Base-by-base conservation (phyloP, 176 grass and related monocot genomes). In the Canna indica region DNA sequence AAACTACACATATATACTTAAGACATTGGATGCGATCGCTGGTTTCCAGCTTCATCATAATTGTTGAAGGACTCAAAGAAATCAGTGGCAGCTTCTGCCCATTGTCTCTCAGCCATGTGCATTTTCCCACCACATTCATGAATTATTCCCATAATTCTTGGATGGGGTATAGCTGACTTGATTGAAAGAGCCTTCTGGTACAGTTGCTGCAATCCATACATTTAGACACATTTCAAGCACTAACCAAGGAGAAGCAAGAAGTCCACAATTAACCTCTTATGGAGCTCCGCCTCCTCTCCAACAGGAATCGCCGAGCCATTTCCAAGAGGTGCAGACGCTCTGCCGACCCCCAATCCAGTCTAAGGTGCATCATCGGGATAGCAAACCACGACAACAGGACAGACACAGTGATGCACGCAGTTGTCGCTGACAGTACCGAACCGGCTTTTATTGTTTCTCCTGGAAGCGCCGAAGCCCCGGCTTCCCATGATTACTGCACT, bases 51-150 rank as follows among this genome's bases (percentile, higher is more conserved):
- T 90, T 97, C 89, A 85, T 97, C 94, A n/a, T 97, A 97, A 59
- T 97, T 97, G 74, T 97, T 97, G 80, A 99, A 97, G 77, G 94
- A 88, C 76, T 99, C 94, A 70, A 99, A 99, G 86, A 99, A 99
- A 85, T 97, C 93, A 34, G 94, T 99, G 3, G 89, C 94, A 69
- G 94, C 89, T 25, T 90, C 89, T 9, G 75, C 84, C 94, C 94
- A 99, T 57, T 90, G 86, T 27, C 94, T 87, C 80, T 97, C 93
- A 79, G 94, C 89, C 94, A 99, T 99, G 73, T 99, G 94, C 94
- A 99, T 99, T 85, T 99, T 99, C 59, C 94, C 94, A 74, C 94
- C 94, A 81, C 94, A 99, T 85, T 93, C 94, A 81, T 91, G 93
- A 74, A 99, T 99, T 79, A 99, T 99, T 59, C 94, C 94, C 94